Percentiles rank a stretch among this genome's conserved stretches.
phyloP scores from a whole-genome alignment of 495 filamentous ascomycete species.

The Talaromyces proteolyticus region DNA sequence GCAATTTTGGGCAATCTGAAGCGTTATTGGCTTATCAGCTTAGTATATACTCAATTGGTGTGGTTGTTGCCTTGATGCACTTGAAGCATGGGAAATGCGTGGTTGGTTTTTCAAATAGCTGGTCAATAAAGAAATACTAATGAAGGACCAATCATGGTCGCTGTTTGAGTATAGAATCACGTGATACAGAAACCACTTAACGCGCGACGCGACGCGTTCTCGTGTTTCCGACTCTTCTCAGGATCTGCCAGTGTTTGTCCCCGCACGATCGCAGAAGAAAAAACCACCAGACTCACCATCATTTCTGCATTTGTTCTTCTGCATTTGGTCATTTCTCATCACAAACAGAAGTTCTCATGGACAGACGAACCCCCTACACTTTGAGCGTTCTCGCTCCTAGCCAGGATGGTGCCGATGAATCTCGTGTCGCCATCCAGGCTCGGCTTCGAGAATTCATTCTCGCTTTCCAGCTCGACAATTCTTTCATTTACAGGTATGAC shows the following conservation, averaged over 20 bases:
- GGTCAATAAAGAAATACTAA: too few species aligned
- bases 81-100: too few species aligned
- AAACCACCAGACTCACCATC: background rate
- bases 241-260: background rate
- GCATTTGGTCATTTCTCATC: background rate
- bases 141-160: too few species aligned
- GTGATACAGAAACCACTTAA: constrained; percentile 7
- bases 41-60: too few species aligned
- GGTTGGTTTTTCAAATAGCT: too few species aligned
- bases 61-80: too few species aligned
- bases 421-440: constrained; percentile 47
- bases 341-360: constrained; percentile 69
- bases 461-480: constrained; percentile 92
- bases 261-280: background rate
- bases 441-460: constrained; percentile 74
- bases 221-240: constrained; percentile 2
- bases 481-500: constrained; percentile 84
- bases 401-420: constrained; percentile 57
- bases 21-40: background rate
- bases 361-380: constrained; percentile 80
- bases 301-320: background rate
- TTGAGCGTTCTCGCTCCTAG: constrained; percentile 70
- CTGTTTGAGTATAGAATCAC: background rate
- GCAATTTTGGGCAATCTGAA: too few species aligned
- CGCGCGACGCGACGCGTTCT: background rate